A percentile compares a stretch with the other conserved stretches of the same genome.
These are phyloP conservation scores for Coemansia sp. DNA, from an alignment of 192 early-diverging fungal species.

Conservation along the genomic window DNA sequence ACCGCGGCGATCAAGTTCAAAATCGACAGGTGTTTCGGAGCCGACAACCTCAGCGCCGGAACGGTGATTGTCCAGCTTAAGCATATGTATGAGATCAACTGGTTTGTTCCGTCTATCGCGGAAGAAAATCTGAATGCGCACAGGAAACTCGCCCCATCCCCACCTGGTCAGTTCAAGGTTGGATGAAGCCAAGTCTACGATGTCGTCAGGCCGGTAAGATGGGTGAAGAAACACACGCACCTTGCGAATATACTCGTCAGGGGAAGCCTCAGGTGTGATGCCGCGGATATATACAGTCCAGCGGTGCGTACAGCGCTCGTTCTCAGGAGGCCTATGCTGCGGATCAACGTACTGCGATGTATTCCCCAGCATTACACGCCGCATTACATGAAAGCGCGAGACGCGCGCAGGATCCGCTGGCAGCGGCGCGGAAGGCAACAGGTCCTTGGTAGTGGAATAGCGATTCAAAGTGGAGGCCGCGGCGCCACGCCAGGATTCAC, in stretches of 20 bases:
- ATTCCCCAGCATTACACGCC: constrained; percentile 68
- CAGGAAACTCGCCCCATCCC: constrained; percentile 94
- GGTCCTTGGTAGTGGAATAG: neutral
- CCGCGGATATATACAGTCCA: constrained; percentile 91
- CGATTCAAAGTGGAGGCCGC: neutral
- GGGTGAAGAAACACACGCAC: constrained; percentile 89
- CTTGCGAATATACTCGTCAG: constrained; percentile 68
- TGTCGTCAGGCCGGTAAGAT: constrained; percentile 82
- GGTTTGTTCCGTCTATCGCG: constrained; percentile 80
- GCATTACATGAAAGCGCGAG: constrained; percentile 72
- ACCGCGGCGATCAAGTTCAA: constrained; percentile 74
- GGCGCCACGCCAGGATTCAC: constrained; percentile 2
- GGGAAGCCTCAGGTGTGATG: constrained; percentile 40
- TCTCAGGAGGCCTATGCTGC: constrained; percentile 58
- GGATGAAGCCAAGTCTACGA: constrained; percentile 75
- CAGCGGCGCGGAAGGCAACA: neutral
- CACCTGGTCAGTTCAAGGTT: constrained; percentile 83
- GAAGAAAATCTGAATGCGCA: constrained; percentile 80
- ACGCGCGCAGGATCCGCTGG: constrained; percentile 41
- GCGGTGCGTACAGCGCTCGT: constrained; percentile 69
- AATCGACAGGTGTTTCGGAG: constrained; percentile 70
- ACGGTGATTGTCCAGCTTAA: constrained; percentile 75
- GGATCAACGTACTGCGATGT: constrained; percentile 69
- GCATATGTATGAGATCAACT: constrained; percentile 75
- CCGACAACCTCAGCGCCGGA: constrained; percentile 72